Evolutionary conservation across 108 stramenopile species (phyloP).

Genomic region (Skeletonema costatum): DNA sequence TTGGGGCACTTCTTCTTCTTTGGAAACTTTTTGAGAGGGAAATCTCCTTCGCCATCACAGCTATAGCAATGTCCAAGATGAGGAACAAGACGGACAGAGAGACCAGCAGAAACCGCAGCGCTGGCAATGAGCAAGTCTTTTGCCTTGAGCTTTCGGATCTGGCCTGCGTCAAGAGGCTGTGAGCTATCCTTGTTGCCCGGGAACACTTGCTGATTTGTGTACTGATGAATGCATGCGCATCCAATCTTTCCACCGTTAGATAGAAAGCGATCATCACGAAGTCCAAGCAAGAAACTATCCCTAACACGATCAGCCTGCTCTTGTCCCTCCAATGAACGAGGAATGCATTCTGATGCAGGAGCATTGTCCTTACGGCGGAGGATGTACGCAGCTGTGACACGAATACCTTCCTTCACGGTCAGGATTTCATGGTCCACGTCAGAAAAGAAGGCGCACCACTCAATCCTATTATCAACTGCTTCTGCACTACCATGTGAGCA

Average conservation of each 20-base stretch:
- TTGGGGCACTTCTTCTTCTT: constrained; percentile 3
- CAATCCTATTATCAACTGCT: neutral
- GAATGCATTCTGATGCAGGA: neutral
- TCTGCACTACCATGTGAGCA: no score
- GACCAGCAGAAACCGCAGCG: neutral
- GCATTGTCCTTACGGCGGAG: neutral
- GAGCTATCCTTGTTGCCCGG: no score
- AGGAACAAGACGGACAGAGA: neutral
- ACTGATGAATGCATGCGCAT: constrained; percentile 1
- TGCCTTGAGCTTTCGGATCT: neutral
- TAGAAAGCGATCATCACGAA: neutral
- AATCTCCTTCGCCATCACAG: constrained; percentile 3
- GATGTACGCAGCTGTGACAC: constrained; percentile 5
- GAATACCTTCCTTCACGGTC: neutral
- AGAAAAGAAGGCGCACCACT: constrained; percentile 17
- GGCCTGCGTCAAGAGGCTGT: no score
- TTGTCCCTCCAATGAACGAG: neutral
- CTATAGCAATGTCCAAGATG: neutral
- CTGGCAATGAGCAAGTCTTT: neutral
- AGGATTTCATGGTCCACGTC: constrained; percentile 2
- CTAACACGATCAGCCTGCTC: neutral
- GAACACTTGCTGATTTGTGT: constrained; percentile 3
- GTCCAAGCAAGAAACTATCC: neutral
- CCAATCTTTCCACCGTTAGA: neutral
- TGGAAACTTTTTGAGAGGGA: constrained; percentile 3